Conservation (phyloP, 2,329 filamentous ascomycete genomes). For the Calonectria pseudoreteaudii region DNA sequence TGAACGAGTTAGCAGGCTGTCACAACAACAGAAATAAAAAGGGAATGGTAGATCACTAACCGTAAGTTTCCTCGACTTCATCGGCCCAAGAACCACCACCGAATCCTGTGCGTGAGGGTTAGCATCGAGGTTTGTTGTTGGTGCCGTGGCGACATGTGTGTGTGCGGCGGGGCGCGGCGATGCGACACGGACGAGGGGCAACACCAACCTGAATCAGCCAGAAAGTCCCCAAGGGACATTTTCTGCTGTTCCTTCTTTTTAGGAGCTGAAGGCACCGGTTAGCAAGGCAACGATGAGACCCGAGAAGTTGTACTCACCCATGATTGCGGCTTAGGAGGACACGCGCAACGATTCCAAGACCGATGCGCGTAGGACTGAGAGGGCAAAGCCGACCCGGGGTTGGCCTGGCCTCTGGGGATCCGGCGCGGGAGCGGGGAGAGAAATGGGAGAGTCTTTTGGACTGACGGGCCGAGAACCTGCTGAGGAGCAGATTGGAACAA, state of each 20-base stretch:
- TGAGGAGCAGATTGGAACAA: conserved; percentile 22
- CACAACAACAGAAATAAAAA: conserved; percentile 11
- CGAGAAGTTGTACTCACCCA: conserved; percentile 60
- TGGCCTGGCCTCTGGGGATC: conserved; percentile 38
- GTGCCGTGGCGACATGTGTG: conserved; percentile 32
- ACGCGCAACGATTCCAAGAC: conserved; percentile 59
- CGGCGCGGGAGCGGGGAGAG: conserved; percentile 24
- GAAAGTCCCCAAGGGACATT: conserved; percentile 97
- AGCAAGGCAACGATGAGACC: conserved; percentile 13
- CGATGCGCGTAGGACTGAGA: conserved; percentile 53
- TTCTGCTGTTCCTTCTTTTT: conserved; percentile 95
- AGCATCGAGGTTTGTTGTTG: conserved; percentile 39
- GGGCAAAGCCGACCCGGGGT: conserved; percentile 45
- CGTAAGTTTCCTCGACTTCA: conserved; percentile 92
- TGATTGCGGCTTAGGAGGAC: conserved; percentile 66
- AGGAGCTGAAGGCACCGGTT: conserved; percentile 71
- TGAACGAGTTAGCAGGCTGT: conserved; percentile 43
- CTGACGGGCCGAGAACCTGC: neutral
- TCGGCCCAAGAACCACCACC: conserved; percentile 93
- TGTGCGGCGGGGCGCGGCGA: conserved; percentile 41
- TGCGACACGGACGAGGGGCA: conserved; percentile 44
- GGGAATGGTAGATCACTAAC: conserved; percentile 62
- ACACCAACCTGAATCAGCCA: conserved; percentile 86
- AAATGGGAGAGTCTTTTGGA: conserved; percentile 19
- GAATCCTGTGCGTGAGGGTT: conserved; percentile 53